A percentile compares a stretch with the other conserved stretches of the same genome.
phyloP scores from a whole-genome alignment of 106 monocot species.

The Apostasia shenzhenica region DNA sequence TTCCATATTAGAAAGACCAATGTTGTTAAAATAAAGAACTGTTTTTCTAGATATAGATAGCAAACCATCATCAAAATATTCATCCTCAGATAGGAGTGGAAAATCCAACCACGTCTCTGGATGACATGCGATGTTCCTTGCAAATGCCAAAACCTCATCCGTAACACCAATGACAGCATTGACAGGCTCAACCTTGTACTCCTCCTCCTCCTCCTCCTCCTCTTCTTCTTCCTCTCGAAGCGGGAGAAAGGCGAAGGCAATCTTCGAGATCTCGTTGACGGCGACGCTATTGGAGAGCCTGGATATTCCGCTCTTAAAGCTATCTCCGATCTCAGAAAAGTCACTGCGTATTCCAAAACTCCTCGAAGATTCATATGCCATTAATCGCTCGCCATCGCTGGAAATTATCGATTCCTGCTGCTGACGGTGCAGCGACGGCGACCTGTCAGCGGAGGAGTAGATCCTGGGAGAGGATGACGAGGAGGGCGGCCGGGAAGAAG shows the following conservation, averaged over 20 bases:
- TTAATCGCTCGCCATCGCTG: background rate
- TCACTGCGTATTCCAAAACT: conserved; percentile 60
- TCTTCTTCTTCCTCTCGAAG: conserved; percentile 44
- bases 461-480: conserved; percentile 1
- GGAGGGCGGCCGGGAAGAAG: conserved; percentile 9
- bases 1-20: too few species aligned
- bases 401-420: conserved; percentile 2
- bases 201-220: conserved; percentile 22
- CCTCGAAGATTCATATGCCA: conserved; percentile 11
- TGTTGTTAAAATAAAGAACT: too few species aligned
- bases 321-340: conserved; percentile 79
- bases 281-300: conserved; percentile 53
- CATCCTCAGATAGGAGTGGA: conserved; percentile 68
- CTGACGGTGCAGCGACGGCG: background rate
- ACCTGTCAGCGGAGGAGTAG: background rate
- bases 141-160: conserved; percentile 90
- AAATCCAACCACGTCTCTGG: conserved; percentile 98
- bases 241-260: conserved; percentile 65
- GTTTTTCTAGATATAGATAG: background rate
- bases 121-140: conserved; percentile 90
- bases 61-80: conserved; percentile 73
- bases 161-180: conserved; percentile 62
- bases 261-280: conserved; percentile 72
- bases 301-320: conserved; percentile 64
- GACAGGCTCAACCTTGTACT: background rate